Base-by-base conservation (phyloP, 1,139 yeast genomes). In the Pichia sp. region DNA sequence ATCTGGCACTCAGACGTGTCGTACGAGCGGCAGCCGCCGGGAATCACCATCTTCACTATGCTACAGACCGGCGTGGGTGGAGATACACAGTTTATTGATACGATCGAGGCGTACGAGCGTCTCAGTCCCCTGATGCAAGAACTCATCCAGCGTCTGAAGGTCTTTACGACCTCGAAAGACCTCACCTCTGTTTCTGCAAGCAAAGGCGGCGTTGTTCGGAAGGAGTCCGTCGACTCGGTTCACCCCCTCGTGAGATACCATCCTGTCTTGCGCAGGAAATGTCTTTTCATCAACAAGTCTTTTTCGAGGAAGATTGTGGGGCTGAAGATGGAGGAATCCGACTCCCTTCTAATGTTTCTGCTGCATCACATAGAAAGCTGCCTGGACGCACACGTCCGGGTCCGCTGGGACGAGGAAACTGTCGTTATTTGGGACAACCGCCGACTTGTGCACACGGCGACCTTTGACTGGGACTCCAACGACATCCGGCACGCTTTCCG, bases 161-260 rank as follows among this genome's bases (percentile, higher is more conserved):
- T 85, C 7, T 70, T 80, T 48, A 90, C 86, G 67, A 79, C 87
- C n/a, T 84, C 87, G 1, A 77, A 72, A 46, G 87, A 84, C 54
- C 92, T 85, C 70, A 90, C 90, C 2, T 68, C 69, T 5, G 80
- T 77, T 62, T 75, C 90, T 3, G 68, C 72, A 51, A 67, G 69
- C 11, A 74, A 72, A 49, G 90, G 89, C n/a, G 82, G 84, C 41
- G 75, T 83, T 51, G 87, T 83, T 59, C 80, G 89, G 68, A 78
- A 87, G 61, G 76, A 74, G 45, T 82, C 87, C 1, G 80, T 84
- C 30, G 75, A 79, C 30, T 75, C 78, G 53, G 75, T 76, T 56
- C 92, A 85, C 65, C 90, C 90, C 13, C 68, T 85, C 54, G 81
- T 85, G 54, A 80, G 90, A 67, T 76, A 77, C 49, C 87, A 85